Evolutionary conservation across 805 yeast species (phyloP).

Genomic region (Ogataea populi-albae): DNA sequence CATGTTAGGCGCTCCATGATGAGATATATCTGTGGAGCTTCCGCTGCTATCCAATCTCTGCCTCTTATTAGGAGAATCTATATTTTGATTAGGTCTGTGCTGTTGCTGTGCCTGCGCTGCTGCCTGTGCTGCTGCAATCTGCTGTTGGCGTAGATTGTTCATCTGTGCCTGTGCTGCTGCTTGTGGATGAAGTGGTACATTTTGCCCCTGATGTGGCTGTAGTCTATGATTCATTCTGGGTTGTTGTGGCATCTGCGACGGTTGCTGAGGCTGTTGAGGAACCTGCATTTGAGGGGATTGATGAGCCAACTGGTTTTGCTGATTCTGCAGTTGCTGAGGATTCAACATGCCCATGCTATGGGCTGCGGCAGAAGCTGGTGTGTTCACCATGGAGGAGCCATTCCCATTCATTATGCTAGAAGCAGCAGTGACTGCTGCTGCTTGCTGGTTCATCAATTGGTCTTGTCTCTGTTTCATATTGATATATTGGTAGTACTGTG

Average conservation of each 20-base stretch:
- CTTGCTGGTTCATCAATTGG: conserved; percentile 36
- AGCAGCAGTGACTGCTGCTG: conserved; percentile 21
- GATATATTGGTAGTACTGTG: conserved; percentile 68
- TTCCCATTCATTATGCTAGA: conserved; percentile 16
- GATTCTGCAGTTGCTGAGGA: conserved; percentile 17
- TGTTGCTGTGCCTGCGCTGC: conserved; percentile 24
- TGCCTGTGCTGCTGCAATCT: conserved; percentile 26
- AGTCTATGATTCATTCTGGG: conserved; percentile 15
- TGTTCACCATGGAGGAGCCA: conserved; percentile 11
- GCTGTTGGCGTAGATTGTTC: conserved; percentile 27
- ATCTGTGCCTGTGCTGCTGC: conserved; percentile 30
- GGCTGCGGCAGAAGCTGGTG: conserved; percentile 17
- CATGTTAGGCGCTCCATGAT: conserved; percentile 13
- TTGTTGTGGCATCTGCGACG: conserved; percentile 14
- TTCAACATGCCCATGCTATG: conserved; percentile 17
- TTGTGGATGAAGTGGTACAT: conserved; percentile 22
- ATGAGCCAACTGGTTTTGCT: conserved; percentile 4
- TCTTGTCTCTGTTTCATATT: conserved; percentile 58
- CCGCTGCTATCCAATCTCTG: conserved; percentile 22
- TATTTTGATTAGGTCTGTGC: conserved; percentile 12
- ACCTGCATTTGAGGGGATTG: conserved; percentile 5
- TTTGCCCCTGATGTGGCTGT: conserved; percentile 12
- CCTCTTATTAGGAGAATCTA: conserved; percentile 26
- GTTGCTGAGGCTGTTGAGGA: conserved; percentile 13
- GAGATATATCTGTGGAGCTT: conserved; percentile 11